These are phyloP conservation scores for Globisporangium recalcitrans DNA, from an alignment of 352 stramenopile species.

Conservation along the genomic window DNA sequence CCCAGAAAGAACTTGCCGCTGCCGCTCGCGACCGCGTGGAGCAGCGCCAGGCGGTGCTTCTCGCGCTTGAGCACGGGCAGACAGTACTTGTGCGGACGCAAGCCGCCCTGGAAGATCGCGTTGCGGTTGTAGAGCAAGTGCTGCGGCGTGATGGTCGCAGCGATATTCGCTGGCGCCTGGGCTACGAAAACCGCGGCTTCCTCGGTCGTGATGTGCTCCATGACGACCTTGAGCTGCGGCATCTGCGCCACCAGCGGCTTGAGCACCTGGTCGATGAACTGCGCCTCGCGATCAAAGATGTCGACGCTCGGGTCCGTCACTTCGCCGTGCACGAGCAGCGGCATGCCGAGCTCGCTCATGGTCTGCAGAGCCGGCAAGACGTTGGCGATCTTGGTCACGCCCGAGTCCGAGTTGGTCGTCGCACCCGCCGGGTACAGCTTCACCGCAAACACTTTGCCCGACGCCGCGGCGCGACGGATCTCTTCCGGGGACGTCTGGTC, in stretches of 20 bases:
- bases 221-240: conserved; percentile 96
- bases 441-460: conserved; percentile 89
- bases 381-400: conserved; percentile 96
- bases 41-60: conserved; percentile 87
- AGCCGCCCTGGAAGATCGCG: conserved; percentile 88
- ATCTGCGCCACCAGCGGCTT: conserved; percentile 91
- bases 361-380: conserved; percentile 82
- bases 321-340: conserved; percentile 95
- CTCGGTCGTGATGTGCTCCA: conserved; percentile 99
- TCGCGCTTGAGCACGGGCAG: conserved; percentile 98
- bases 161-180: conserved; percentile 86
- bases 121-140: conserved; percentile 99
- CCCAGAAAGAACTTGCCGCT: conserved; percentile 97
- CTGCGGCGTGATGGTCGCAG: conserved; percentile 98
- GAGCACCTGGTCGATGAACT: conserved; percentile 96
- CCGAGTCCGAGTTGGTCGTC: conserved; percentile 98
- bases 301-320: conserved; percentile 93
- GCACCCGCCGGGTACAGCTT: conserved; percentile 97
- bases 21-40: conserved; percentile 88
- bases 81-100: conserved; percentile 99
- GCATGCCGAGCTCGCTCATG: conserved; percentile 86
- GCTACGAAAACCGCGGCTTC: conserved; percentile 95
- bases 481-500: conserved; percentile 96
- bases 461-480: conserved; percentile 89
- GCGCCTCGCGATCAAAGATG: conserved; percentile 97